Percentiles rank a stretch among this genome's conserved stretches.
These are phyloP conservation scores for Penstemon eatonii DNA, from an alignment of 257 asterid genomes.

Conservation along the genomic window DNA sequence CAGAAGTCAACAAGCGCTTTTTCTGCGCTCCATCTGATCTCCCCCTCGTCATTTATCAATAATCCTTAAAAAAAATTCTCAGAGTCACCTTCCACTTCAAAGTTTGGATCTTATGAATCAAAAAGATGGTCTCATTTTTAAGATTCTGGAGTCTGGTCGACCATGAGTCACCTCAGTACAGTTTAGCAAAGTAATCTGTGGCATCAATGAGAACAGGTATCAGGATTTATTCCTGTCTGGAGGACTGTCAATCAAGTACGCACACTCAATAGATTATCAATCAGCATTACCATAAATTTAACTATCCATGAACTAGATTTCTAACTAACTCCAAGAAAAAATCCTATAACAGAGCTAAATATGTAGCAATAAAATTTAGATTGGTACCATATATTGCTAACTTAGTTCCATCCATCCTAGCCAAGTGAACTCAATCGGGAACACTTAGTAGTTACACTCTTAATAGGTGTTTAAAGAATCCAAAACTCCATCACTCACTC, in stretches of 20 bases:
- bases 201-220: neutral
- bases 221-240: no score
- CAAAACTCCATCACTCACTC: constrained; percentile 1
- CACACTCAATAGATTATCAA: neutral
- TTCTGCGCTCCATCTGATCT: constrained; percentile 75
- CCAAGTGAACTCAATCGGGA: constrained; percentile 7
- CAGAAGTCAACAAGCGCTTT: constrained; percentile 62
- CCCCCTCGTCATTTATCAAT: constrained; percentile 60
- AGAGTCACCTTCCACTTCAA: constrained; percentile 27
- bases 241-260: no score
- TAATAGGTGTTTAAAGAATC: neutral
- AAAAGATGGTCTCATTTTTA: constrained; percentile 26
- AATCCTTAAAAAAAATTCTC: constrained; percentile 22
- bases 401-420: neutral
- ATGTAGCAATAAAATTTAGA: constrained; percentile 3
- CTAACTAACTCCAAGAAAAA: neutral
- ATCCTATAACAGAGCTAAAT: neutral
- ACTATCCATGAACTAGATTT: neutral
- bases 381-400: neutral
- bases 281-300: neutral
- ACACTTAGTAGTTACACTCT: neutral
- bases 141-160: constrained; percentile 23
- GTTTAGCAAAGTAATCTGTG: constrained; percentile 23
- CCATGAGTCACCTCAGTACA: neutral
- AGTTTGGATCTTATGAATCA: constrained; percentile 28